Conservation (phyloP, 202 grass and related monocot genomes). For the Miscanthus sacchariflorus region DNA sequence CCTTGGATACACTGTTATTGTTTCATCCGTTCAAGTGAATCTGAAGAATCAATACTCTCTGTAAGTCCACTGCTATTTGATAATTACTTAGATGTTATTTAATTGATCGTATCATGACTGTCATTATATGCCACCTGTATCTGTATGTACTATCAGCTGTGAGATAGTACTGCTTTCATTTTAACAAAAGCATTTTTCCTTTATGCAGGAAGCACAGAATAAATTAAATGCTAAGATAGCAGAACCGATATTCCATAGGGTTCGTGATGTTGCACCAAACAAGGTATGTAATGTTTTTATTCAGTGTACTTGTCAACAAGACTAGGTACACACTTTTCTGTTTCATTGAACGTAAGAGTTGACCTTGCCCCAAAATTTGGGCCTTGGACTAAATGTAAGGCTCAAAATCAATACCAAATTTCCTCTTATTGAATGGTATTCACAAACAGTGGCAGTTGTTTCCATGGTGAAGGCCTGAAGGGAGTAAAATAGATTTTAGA, state of each 20-base stretch:
- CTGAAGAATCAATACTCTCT: constrained; percentile 73
- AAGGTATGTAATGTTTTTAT: constrained; percentile 67
- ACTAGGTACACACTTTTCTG: not conserved
- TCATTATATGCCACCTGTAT: constrained; percentile 33
- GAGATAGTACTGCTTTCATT: constrained; percentile 25
- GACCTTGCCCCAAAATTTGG: not conserved
- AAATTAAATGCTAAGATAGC: constrained; percentile 75
- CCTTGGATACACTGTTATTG: constrained; percentile 98
- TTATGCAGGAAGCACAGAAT: constrained; percentile 74
- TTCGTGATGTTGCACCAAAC: constrained; percentile 95
- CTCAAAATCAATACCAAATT: not conserved
- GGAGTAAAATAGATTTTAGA: not conserved
- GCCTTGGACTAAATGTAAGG: not conserved
- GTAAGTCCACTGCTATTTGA: constrained; percentile 47
- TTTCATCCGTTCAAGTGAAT: constrained; percentile 92
- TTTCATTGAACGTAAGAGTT: constrained; percentile 11
- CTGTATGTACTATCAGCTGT: constrained; percentile 2
- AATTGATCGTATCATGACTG: constrained; percentile 11
- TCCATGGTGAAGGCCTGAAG: not conserved
- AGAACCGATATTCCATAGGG: constrained; percentile 76
- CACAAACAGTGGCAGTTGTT: not conserved
- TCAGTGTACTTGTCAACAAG: constrained; percentile 15
- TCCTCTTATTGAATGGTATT: not conserved
- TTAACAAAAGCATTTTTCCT: constrained; percentile 18
- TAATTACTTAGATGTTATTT: constrained; percentile 24